phyloP scores from a whole-genome alignment of 2,329 filamentous ascomycete genomes.

The Aspergillus sp. region DNA sequence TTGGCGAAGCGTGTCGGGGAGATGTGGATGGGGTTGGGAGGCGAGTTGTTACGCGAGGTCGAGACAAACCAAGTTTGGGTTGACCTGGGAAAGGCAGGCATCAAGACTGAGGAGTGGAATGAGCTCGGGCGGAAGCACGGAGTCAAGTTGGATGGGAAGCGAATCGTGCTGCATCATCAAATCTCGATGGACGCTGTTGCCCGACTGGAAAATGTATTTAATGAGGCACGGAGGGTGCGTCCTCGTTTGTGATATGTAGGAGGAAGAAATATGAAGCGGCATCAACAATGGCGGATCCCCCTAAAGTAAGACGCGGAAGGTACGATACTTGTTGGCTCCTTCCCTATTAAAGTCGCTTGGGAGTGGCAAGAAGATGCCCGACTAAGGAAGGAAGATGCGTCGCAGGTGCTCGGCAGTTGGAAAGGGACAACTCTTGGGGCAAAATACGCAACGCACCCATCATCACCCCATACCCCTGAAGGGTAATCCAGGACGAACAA shows the following conservation, averaged over 20 bases:
- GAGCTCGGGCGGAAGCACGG: slow-evolving; percentile 7
- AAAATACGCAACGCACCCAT: no score
- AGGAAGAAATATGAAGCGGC: no score
- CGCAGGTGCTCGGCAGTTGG: no score
- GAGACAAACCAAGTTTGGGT: slow-evolving; percentile 11
- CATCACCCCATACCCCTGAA: no score
- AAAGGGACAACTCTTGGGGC: no score
- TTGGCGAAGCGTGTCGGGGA: slow-evolving; percentile 61
- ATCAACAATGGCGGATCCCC: no score
- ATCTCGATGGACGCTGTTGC: background rate
- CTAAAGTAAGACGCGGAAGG: no score
- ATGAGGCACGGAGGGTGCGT: background rate
- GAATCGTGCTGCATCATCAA: slow-evolving; percentile 7
- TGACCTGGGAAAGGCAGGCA: background rate
- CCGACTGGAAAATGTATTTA: background rate
- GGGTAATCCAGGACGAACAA: no score
- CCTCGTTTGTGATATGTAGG: background rate
- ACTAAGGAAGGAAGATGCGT: no score
- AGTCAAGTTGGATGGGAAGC: slow-evolving; percentile 1
- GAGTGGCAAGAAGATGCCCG: no score
- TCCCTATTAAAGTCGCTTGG: no score
- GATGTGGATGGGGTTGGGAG: slow-evolving; percentile 68
- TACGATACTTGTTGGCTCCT: no score
- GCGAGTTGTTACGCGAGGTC: slow-evolving; percentile 53
- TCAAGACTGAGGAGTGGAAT: background rate